Conservation (phyloP, 139 green algal species). For the Gonium pectorale region DNA sequence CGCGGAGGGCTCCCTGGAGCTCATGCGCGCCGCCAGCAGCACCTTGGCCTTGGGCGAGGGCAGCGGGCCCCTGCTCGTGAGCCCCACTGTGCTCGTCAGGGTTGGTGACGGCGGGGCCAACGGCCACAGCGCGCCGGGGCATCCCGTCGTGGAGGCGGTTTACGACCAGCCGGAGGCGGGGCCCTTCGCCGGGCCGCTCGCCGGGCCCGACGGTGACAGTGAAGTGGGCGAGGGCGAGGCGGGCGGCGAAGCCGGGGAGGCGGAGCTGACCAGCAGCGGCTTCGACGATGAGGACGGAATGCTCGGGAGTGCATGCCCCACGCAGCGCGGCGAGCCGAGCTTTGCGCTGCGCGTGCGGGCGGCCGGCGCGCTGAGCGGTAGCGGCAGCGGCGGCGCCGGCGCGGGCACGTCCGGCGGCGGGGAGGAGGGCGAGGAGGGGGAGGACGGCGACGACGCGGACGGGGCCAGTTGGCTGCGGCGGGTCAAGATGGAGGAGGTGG, state of each 20-base stretch:
- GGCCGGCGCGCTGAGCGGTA: background rate
- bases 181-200: no score
- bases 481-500: background rate
- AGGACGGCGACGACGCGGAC: no score
- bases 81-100: constrained; percentile 6
- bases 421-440: background rate
- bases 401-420: background rate
- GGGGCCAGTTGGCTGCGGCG: no score
- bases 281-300: no score
- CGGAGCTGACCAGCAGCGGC: no score
- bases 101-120: background rate
- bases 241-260: no score
- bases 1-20: constrained; percentile 16
- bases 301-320: no score
- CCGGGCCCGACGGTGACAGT: no score
- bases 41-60: background rate
- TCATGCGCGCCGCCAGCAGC: constrained; percentile 1
- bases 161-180: no score
- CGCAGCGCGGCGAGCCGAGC: background rate
- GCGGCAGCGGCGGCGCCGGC: background rate
- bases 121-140: no score
- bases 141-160: no score
- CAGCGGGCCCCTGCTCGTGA: background rate
- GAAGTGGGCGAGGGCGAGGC: no score
- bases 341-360: background rate